These are phyloP conservation scores for Escallonia herrerae DNA, from an alignment of 129 eudicot species.

Conservation along the genomic window DNA sequence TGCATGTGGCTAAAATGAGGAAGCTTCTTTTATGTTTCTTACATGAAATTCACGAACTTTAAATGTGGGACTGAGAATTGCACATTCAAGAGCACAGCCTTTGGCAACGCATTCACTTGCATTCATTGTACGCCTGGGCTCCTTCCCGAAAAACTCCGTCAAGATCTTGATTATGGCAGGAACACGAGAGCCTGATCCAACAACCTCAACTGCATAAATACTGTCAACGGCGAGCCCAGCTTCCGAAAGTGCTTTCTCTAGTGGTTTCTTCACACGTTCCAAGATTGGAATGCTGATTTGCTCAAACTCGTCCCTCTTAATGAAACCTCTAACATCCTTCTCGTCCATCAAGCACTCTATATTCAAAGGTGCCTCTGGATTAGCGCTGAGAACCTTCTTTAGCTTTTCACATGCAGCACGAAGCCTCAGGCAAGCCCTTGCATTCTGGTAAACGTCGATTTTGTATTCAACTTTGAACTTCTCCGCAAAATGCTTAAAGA, in stretches of 20 bases:
- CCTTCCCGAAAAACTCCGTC: constrained; percentile 89
- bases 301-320: constrained; percentile 89
- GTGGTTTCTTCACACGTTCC: constrained; percentile 85
- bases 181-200: constrained; percentile 90
- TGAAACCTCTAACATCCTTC: constrained; percentile 80
- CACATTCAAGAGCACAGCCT: constrained; percentile 85
- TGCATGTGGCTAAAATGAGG: no score
- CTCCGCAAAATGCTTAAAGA: constrained; percentile 79
- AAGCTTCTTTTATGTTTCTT: not conserved
- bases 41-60: constrained; percentile 91
- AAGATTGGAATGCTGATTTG: constrained; percentile 68
- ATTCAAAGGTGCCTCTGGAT: constrained; percentile 91
- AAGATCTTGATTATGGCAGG: constrained; percentile 82
- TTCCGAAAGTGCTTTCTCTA: constrained; percentile 84
- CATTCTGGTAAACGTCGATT: constrained; percentile 80
- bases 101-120: constrained; percentile 95
- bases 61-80: constrained; percentile 84
- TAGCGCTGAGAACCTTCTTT: constrained; percentile 87
- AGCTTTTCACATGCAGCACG: constrained; percentile 83
- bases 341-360: constrained; percentile 93
- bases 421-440: constrained; percentile 79
- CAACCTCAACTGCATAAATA: constrained; percentile 86
- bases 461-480: constrained; percentile 73
- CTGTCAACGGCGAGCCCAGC: constrained; percentile 61
- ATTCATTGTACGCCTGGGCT: constrained; percentile 92